Percentiles rank a stretch among this genome's conserved stretches.
Conservation (phyloP, 805 yeast species). For the Lipomyces spencermartinsiae region DNA sequence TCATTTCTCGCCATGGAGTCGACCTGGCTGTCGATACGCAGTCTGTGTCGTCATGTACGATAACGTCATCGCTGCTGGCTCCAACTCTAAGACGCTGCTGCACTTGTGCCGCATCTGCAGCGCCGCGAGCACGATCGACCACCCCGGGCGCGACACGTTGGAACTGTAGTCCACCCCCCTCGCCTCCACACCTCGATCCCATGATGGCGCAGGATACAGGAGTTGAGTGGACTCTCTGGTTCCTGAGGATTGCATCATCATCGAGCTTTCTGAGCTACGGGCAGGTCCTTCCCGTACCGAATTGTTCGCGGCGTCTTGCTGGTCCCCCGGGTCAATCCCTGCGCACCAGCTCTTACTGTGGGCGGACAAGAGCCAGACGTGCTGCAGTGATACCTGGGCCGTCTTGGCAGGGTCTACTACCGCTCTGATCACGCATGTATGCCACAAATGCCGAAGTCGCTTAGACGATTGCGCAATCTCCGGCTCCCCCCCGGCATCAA, state of each 20-base stretch:
- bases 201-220: not conserved
- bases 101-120: not conserved
- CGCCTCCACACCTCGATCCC: not conserved
- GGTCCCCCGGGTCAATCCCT: no score
- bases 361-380: not conserved
- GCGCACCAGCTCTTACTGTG: no score
- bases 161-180: not conserved
- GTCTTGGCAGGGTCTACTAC: not conserved
- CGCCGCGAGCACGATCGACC: not conserved
- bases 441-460: not conserved
- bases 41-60: slow-evolving; percentile 6
- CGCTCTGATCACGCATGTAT: no score
- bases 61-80: not conserved
- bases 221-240: no score
- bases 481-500: no score
- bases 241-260: no score
- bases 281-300: no score
- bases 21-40: slow-evolving; percentile 8
- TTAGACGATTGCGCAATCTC: not conserved
- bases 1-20: not conserved
- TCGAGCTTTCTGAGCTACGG: no score
- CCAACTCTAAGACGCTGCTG: not conserved
- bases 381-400: not conserved
- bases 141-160: no score
- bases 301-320: no score